Percentiles rank a stretch among this genome's conserved stretches.
Conservation (phyloP, 805 yeast species). For the Sungouiella blattae region DNA sequence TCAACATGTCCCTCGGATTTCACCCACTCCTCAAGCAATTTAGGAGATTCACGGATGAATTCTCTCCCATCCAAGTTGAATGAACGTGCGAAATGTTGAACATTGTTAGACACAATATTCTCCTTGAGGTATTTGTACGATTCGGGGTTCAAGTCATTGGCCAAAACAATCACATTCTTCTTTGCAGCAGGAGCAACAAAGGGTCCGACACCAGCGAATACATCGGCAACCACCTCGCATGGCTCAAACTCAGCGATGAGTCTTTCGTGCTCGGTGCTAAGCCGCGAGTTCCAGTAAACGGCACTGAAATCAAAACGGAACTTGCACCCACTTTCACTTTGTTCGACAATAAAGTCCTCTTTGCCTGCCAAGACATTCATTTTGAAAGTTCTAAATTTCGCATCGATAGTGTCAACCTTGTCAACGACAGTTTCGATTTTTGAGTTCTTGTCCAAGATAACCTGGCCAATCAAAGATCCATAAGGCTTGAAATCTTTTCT, state of each 20-base stretch:
- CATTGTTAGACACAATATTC: conserved; percentile 66
- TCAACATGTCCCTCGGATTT: conserved; percentile 31
- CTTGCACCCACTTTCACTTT: conserved; percentile 79
- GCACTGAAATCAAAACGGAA: conserved; percentile 87
- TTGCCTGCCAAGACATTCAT: conserved; percentile 94
- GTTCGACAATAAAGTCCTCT: conserved; percentile 72
- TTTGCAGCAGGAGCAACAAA: conserved; percentile 95
- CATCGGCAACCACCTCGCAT: conserved; percentile 85
- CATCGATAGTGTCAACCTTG: conserved; percentile 81
- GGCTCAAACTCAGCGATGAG: conserved; percentile 58
- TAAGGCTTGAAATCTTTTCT: conserved; percentile 82
- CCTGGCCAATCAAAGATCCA: conserved; percentile 80
- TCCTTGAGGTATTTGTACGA: conserved; percentile 66
- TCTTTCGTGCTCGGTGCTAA: conserved; percentile 90
- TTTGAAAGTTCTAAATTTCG: conserved; percentile 84
- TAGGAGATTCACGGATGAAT: conserved; percentile 63
- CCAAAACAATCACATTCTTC: conserved; percentile 73
- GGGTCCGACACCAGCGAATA: conserved; percentile 98
- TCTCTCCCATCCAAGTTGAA: conserved; percentile 79
- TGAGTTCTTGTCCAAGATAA: conserved; percentile 82
- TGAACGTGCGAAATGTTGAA: conserved; percentile 53
- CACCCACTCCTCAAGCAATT: conserved; percentile 47
- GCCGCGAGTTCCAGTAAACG: conserved; percentile 96
- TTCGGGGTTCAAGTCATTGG: conserved; percentile 91
- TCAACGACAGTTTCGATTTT: conserved; percentile 86